Evolutionary conservation across 1,284 basidiomycete genomes (phyloP).

Genomic region (Ganoderma meredithae): DNA sequence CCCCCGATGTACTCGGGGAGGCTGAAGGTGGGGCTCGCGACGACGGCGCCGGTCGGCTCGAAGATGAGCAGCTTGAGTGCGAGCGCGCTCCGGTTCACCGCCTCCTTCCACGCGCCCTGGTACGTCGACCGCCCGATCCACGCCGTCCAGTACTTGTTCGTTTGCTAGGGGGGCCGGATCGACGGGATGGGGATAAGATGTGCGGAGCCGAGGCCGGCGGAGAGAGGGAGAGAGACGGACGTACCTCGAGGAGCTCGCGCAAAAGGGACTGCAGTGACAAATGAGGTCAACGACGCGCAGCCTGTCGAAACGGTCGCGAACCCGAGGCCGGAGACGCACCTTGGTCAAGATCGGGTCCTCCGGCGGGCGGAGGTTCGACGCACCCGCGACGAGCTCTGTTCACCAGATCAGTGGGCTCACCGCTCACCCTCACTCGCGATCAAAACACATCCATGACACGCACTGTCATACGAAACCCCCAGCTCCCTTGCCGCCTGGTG

Average conservation of each 20-base stretch:
- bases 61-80: conserved; percentile 87
- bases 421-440: background rate
- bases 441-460: conserved; percentile 25
- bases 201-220: background rate
- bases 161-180: conserved; percentile 56
- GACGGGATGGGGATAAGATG: background rate
- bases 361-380: conserved; percentile 55
- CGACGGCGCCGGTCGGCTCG: conserved; percentile 88
- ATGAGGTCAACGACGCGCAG: background rate
- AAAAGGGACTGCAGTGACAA: conserved; percentile 54
- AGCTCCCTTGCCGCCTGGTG: conserved; percentile 50
- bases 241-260: conserved; percentile 59
- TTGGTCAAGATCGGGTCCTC: conserved; percentile 72
- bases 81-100: conserved; percentile 88
- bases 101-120: conserved; percentile 92
- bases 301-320: background rate
- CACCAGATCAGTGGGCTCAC: background rate
- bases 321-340: conserved; percentile 40
- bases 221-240: conserved; percentile 16
- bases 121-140: conserved; percentile 89
- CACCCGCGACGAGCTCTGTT: conserved; percentile 56
- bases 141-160: conserved; percentile 84
- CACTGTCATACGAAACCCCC: conserved; percentile 58
- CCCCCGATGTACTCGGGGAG: conserved; percentile 92
- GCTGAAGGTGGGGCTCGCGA: conserved; percentile 93